phyloP scores from a whole-genome alignment of 345 rosid species.

The Iberis pinnata region DNA sequence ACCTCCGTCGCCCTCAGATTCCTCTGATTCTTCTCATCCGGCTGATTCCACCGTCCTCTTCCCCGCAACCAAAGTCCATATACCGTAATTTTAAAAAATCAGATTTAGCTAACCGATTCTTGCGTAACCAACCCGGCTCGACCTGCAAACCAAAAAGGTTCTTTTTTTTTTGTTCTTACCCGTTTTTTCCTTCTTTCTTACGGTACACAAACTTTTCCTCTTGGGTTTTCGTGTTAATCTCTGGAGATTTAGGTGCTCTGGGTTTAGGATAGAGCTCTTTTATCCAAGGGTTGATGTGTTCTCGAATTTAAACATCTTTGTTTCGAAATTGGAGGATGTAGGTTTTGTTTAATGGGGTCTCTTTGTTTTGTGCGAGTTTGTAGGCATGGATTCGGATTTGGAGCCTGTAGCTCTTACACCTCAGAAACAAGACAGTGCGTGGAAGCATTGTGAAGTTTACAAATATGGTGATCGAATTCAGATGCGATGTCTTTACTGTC shows the following conservation, averaged over 20 bases:
- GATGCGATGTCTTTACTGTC: slow-evolving; percentile 70
- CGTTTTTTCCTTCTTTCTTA: not conserved
- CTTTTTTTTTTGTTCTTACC: not conserved
- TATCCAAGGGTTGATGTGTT: too few species aligned
- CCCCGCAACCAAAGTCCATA: slow-evolving; percentile 25
- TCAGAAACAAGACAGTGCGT: slow-evolving; percentile 84
- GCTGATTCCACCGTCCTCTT: slow-evolving; percentile 15
- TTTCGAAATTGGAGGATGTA: too few species aligned
- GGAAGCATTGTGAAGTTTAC: slow-evolving; percentile 83
- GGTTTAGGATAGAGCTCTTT: too few species aligned
- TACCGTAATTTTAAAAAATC: slow-evolving; percentile 26
- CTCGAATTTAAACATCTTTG: too few species aligned
- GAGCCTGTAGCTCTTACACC: slow-evolving; percentile 63
- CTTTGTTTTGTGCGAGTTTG: not conserved
- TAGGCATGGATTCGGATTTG: slow-evolving; percentile 34
- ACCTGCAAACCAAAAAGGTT: too few species aligned
- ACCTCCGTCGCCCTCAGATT: slow-evolving; percentile 8
- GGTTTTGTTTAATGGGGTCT: too few species aligned
- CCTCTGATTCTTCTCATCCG: slow-evolving; percentile 8
- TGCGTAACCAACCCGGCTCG: slow-evolving; percentile 30
- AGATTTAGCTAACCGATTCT: slow-evolving; percentile 24
- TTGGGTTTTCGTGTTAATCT: too few species aligned
- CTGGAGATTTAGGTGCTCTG: too few species aligned
- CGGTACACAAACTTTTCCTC: not conserved
- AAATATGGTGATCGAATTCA: slow-evolving; percentile 67